phyloP scores from a whole-genome alignment of 1,284 basidiomycete species.

The Exobasidium cylindrosporum region DNA sequence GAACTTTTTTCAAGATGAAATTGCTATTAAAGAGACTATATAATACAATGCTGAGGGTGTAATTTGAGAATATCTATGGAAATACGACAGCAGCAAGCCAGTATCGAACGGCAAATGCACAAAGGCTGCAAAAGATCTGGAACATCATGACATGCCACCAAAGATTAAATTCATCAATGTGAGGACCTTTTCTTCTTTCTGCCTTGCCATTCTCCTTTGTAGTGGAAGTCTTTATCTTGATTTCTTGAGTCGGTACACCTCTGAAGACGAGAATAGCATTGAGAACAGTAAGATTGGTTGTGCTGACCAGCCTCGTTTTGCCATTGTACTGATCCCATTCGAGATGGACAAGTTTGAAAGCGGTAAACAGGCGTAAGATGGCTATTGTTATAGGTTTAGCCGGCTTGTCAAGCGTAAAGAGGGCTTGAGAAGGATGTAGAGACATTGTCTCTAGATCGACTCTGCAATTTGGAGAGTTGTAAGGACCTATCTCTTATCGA shows the following conservation, averaged over 20 bases:
- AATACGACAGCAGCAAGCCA: slow-evolving; percentile 45
- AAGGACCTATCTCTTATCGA: background rate
- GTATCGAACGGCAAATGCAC: slow-evolving; percentile 49
- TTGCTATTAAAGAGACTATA: background rate
- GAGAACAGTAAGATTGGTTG: slow-evolving; percentile 50
- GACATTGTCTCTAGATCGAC: slow-evolving; percentile 19
- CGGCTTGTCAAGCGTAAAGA: slow-evolving; percentile 20
- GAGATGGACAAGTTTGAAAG: slow-evolving; percentile 26
- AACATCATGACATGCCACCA: slow-evolving; percentile 41
- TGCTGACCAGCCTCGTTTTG: background rate
- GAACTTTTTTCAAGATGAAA: background rate
- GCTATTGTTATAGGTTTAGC: slow-evolving; percentile 14
- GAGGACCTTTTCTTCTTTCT: background rate
- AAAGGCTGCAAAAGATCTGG: slow-evolving; percentile 33
- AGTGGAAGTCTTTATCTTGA: slow-evolving; percentile 6
- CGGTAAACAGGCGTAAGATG: slow-evolving; percentile 22
- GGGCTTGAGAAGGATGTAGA: slow-evolving; percentile 37
- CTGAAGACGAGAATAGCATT: slow-evolving; percentile 46
- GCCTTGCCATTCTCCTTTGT: slow-evolving; percentile 10
- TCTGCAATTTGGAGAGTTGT: background rate
- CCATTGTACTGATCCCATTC: slow-evolving; percentile 14
- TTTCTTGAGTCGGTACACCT: slow-evolving; percentile 24
- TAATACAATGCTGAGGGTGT: background rate
- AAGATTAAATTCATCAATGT: slow-evolving; percentile 31
- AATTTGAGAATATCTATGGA: slow-evolving; percentile 24